Conservation (phyloP, 2,329 filamentous ascomycete species). For the Huntiella moniliformis region DNA sequence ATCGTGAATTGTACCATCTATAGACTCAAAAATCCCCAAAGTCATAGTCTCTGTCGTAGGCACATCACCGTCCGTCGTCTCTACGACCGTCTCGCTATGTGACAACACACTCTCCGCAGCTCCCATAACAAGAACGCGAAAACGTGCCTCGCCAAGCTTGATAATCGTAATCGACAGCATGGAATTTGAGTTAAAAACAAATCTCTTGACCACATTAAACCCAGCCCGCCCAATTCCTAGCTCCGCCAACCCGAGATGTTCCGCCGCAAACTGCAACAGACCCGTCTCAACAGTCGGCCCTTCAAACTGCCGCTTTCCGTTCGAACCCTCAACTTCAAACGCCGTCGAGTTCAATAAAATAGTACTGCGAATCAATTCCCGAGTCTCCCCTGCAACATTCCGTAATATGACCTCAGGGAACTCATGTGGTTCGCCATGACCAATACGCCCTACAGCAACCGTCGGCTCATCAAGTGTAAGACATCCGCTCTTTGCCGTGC, state of each 20-base stretch:
- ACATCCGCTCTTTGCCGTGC: slow-evolving; percentile 48
- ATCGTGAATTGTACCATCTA: slow-evolving; percentile 19
- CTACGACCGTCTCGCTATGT: slow-evolving; percentile 23
- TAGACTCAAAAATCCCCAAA: slow-evolving; percentile 17
- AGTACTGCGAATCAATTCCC: slow-evolving; percentile 21
- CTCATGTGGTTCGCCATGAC: slow-evolving; percentile 21
- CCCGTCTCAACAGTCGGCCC: slow-evolving; percentile 38
- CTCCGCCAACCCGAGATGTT: slow-evolving; percentile 28
- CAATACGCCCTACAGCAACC: slow-evolving; percentile 37
- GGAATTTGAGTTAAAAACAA: slow-evolving; percentile 34
- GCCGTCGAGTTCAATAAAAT: slow-evolving; percentile 33
- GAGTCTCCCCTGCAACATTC: slow-evolving; percentile 19
- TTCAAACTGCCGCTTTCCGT: slow-evolving; percentile 23
- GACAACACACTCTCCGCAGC: slow-evolving; percentile 36
- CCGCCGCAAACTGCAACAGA: slow-evolving; percentile 29
- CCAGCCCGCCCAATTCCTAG: slow-evolving; percentile 29
- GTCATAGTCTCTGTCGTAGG: slow-evolving; percentile 14
- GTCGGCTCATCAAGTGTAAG: slow-evolving; percentile 46
- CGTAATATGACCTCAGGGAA: slow-evolving; percentile 17
- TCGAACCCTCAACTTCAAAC: slow-evolving; percentile 27
- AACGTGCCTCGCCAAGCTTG: slow-evolving; percentile 25
- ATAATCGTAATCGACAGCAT: slow-evolving; percentile 39
- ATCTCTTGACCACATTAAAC: slow-evolving; percentile 26
- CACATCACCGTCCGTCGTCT: slow-evolving; percentile 20
- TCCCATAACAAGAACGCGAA: slow-evolving; percentile 36